phyloP scores from a whole-genome alignment of 2,329 filamentous ascomycete species.

The Hypocrella siamensis region DNA sequence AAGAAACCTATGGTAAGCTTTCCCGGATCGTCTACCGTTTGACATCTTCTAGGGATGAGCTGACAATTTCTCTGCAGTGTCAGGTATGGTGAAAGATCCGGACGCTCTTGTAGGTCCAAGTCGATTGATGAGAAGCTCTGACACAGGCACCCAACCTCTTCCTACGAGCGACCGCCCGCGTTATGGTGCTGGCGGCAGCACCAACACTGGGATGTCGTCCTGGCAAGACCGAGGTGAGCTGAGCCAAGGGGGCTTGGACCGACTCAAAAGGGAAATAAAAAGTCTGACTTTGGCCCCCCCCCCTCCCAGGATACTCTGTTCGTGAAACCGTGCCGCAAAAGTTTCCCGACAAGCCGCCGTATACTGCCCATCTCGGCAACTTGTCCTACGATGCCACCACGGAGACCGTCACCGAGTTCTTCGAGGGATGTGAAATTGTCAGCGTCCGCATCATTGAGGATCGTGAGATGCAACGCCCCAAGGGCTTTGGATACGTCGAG shows the following conservation, averaged over 20 bases:
- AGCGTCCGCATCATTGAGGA: slow-evolving; percentile 96
- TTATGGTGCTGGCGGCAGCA: slow-evolving; percentile 13
- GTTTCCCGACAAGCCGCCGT: slow-evolving; percentile 83
- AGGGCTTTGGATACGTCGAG: slow-evolving; percentile 97
- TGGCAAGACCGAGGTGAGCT: slow-evolving; percentile 29
- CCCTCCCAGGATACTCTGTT: slow-evolving; percentile 32
- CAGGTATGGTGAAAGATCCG: slow-evolving; percentile 15
- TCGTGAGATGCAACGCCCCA: slow-evolving; percentile 81
- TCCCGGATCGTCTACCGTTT: too few relatives aligned
- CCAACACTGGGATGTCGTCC: slow-evolving; percentile 15
- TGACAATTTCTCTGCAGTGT: slow-evolving; percentile 11
- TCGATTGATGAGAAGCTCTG: not conserved
- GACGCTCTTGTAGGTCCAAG: too few relatives aligned
- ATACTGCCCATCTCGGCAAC: slow-evolving; percentile 91
- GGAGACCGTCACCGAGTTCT: slow-evolving; percentile 73
- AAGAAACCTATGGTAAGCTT: slow-evolving; percentile 72
- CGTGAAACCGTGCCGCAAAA: slow-evolving; percentile 59
- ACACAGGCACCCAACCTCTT: slow-evolving; percentile 39
- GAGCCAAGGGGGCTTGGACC: not conserved
- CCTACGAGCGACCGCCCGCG: slow-evolving; percentile 31
- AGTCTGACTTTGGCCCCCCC: slow-evolving; percentile 11
- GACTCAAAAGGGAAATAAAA: not conserved
- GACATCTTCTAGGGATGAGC: too few relatives aligned
- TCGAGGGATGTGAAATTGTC: slow-evolving; percentile 68
- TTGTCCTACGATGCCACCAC: slow-evolving; percentile 86